Base-by-base conservation (phyloP, 176 grass and related monocot genomes). In the Juncus inflexus region DNA sequence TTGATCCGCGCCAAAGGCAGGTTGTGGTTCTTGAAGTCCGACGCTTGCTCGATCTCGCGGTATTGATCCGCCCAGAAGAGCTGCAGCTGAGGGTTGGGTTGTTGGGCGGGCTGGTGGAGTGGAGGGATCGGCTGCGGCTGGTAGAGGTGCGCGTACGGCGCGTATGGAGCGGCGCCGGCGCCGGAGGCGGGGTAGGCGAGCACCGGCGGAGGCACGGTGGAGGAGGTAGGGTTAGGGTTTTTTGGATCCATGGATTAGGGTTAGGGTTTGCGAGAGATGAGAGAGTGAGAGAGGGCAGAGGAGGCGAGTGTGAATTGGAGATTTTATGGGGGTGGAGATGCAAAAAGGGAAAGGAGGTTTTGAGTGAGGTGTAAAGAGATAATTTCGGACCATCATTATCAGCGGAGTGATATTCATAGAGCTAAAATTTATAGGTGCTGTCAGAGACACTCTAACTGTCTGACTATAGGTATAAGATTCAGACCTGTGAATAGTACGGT, bases 21-120 rank as follows among this genome's bases (percentile, higher is more conserved):
- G 63, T 81, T 90, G 78, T 95, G 86, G 42, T 95, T 90, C 75
- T 86, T 90, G 75, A 90, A 90, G 66, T 95, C 90, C 37, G 76
- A 81, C 42, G 80, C 81, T 15, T 85, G 75, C 75, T 90, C 90
- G 72, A 90, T 80, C 83, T 95, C 90, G 39, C 87, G 87, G 77
- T 79, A 84, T 77, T 91, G 94, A 50, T 91, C 87, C 37, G 87
- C 88, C 94, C 94, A 97, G 85, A 97, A 97, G 60, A 82, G 51
- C 83, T 95, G 86, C 43, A 94, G 85, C 64, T 94, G 85, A 73
- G 87, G 87, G 67, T 90, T 76, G 45, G 60, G 88, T 68, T 77
- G 78, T 19, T 62, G 75, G 1, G 80, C 75, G 3, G 73, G 76
- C 60, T 84, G 80, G 64, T 78, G 63, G 12, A 69, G 76, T 1